A percentile compares a stretch with the other conserved stretches of the same genome.
phyloP scores from a whole-genome alignment of 164 flowering plant genomes.

The Echeveria elegans region DNA sequence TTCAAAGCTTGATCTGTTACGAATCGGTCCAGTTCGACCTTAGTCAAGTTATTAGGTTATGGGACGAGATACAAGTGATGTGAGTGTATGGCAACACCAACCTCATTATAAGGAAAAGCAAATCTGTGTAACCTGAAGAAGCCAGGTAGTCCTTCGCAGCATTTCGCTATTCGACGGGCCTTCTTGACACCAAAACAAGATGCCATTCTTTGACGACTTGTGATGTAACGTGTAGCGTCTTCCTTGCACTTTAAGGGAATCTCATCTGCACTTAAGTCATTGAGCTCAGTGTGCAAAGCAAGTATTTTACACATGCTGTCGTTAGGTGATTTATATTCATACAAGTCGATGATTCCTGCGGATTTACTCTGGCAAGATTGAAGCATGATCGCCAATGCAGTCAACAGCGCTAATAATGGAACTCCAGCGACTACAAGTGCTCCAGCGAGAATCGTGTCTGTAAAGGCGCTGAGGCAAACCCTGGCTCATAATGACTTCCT shows the following conservation, averaged over 20 bases:
- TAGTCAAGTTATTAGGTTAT: neutral
- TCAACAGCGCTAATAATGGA: slow-evolving; percentile 34
- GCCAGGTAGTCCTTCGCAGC: slow-evolving; percentile 26
- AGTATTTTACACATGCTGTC: slow-evolving; percentile 33
- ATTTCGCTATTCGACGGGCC: slow-evolving; percentile 29
- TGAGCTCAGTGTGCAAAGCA: slow-evolving; percentile 40
- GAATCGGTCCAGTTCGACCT: neutral
- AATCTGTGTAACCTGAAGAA: slow-evolving; percentile 40
- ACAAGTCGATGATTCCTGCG: slow-evolving; percentile 32
- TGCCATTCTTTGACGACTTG: slow-evolving; percentile 43
- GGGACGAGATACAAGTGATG: neutral
- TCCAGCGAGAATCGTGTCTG: slow-evolving; percentile 47
- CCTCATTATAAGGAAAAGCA: slow-evolving; percentile 67
- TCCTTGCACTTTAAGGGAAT: slow-evolving; percentile 41
- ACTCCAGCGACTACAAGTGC: slow-evolving; percentile 43
- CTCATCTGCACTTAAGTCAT: slow-evolving; percentile 24
- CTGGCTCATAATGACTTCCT: slow-evolving; percentile 45
- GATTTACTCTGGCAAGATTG: slow-evolving; percentile 42
- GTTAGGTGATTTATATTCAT: slow-evolving; percentile 11
- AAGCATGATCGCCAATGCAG: slow-evolving; percentile 46
- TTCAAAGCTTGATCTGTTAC: slow-evolving; percentile 41
- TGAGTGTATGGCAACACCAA: slow-evolving; percentile 13
- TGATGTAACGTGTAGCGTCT: slow-evolving; percentile 25
- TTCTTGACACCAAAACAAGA: slow-evolving; percentile 43
- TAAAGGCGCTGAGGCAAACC: slow-evolving; percentile 49